Evolutionary conservation across 139 green algal species (phyloP), one percentile per base, ranked within the genome.

Genomic region (Coelastrella sp.): DNA sequence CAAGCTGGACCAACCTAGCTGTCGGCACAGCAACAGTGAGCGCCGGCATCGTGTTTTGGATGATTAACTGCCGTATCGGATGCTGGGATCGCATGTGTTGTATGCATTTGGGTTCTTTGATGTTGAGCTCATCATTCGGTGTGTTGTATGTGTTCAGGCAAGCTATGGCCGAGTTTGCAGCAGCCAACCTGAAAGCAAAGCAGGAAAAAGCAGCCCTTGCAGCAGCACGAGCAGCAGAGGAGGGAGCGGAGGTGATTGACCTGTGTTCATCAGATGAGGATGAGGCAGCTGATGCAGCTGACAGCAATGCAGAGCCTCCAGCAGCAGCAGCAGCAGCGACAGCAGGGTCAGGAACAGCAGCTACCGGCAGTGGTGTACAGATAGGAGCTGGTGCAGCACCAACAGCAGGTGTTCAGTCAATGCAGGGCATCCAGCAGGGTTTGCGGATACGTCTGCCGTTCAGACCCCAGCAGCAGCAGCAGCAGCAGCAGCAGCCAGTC

Each of bases 321-420:
- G 41, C 38, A 62, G n/a, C 72, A 41, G 72, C 72, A 67, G 72
- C 72, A 62, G 72, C 45, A 62, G 41, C 40, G 32, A n/a, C n/a
- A n/a, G n/a, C n/a, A n/a, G n/a, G n/a, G n/a, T n/a, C n/a, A n/a
- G n/a, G n/a, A n/a, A n/a, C n/a, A n/a, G 69, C 40, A 60, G 69
- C 69, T 19, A 38, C 43, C 2, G 43, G 25, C 19, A 30, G 13
- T 19, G 5, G 6, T 4, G 5, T 48, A 67, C 27, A 9, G 17
- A 35, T 35, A 74, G 66, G 35, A 51, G 66, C 66, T 45, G 66
- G 30, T 25, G 35, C 34, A 35, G 66, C 9, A 53, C 1, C 66
- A 32, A 0, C 9, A 50, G 66, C 62, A 72, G 30, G 27, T 2
- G 34, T 15, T 19, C 43, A 50, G 43, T 43, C 8, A 48, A 48